These are phyloP conservation scores for Termitomyces sp. DNA, from an alignment of 768 basidiomycete genomes.

Conservation along the genomic window DNA sequence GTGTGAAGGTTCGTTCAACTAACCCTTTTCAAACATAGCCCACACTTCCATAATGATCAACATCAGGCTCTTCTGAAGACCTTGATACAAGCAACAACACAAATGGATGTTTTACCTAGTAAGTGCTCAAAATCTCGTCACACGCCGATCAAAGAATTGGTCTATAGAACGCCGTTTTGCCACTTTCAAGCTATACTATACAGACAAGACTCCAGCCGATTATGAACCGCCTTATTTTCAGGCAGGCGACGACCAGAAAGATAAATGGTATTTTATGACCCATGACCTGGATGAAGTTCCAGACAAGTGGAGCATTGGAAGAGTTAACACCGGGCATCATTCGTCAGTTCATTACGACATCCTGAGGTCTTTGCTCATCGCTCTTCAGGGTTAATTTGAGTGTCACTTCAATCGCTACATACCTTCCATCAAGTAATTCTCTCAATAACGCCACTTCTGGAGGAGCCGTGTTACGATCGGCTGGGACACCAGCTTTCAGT, in stretches of 20 bases:
- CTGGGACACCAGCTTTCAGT: conserved; percentile 34
- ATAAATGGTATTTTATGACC: conserved; percentile 80
- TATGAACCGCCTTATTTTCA: conserved; percentile 84
- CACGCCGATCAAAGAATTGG: not conserved
- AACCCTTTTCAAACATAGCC: not conserved
- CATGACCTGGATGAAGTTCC: conserved; percentile 69
- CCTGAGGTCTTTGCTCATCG: not conserved
- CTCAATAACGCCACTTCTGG: conserved; percentile 52
- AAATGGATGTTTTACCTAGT: conserved; percentile 80
- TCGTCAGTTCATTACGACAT: conserved; percentile 35
- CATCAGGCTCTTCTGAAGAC: conserved; percentile 68
- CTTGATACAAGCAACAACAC: conserved; percentile 70
- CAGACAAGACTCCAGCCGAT: conserved; percentile 69
- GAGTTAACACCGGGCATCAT: conserved; percentile 68
- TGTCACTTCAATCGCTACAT: conserved; percentile 68
- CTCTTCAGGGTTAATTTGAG: conserved; percentile 57
- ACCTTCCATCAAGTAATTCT: conserved; percentile 56
- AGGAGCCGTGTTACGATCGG: conserved; percentile 36
- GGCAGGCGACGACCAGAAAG: conserved; percentile 62
- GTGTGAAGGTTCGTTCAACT: conserved; percentile 54
- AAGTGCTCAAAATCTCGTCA: conserved; percentile 17
- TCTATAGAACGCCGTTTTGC: conserved; percentile 69
- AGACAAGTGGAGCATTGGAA: conserved; percentile 66
- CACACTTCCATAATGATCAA: not conserved
- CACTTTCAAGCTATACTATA: conserved; percentile 87